phyloP scores from a whole-genome alignment of 257 asterid genomes.

The Fraxinus anomala region DNA sequence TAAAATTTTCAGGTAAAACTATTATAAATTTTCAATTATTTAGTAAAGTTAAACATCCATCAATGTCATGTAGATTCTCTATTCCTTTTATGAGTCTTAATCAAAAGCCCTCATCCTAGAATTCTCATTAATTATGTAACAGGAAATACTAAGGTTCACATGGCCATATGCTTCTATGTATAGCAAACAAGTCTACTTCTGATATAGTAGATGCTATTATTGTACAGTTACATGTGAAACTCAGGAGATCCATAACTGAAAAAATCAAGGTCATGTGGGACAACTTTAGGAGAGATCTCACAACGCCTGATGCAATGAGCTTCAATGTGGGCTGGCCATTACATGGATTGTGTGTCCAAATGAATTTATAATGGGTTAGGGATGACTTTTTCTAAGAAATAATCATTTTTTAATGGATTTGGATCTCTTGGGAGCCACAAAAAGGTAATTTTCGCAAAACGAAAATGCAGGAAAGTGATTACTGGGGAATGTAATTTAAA shows the following conservation, averaged over 20 bases:
- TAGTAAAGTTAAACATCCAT: background rate
- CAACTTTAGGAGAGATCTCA: background rate
- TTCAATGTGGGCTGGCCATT: background rate
- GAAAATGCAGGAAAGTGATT: background rate
- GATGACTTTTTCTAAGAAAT: background rate
- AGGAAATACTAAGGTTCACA: background rate
- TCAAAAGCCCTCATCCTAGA: background rate
- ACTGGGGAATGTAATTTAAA: background rate
- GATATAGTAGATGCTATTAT: background rate
- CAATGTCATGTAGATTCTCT: background rate
- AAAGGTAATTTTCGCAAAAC: background rate
- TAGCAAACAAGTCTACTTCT: background rate
- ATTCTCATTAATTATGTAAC: background rate
- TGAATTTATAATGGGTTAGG: background rate
- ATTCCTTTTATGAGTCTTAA: too few relatives aligned
- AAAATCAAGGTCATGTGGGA: background rate
- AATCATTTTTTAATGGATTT: background rate
- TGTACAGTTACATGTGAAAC: background rate
- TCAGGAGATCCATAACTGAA: background rate
- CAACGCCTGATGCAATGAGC: background rate
- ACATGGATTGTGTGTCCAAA: background rate
- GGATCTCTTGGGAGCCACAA: background rate
- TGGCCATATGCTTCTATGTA: background rate
- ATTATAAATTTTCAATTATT: background rate
- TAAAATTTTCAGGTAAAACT: background rate